Percentiles rank a stretch among this genome's conserved stretches.
Evolutionary conservation across 2,329 filamentous ascomycete genomes (phyloP).

Genomic region (Fusarium buxicola): DNA sequence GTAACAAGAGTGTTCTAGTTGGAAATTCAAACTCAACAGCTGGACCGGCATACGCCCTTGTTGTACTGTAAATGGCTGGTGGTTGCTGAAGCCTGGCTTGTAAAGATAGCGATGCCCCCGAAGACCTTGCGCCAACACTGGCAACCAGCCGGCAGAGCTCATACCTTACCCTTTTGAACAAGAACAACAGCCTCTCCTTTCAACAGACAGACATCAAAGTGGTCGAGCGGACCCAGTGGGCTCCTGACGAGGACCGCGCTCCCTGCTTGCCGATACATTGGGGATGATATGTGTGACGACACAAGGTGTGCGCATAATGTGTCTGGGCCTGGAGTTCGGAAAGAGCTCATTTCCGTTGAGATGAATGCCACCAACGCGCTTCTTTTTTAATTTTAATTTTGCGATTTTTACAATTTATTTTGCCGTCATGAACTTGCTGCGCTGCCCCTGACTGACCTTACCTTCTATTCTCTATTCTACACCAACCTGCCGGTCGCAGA

Average conservation of each 20-base stretch:
- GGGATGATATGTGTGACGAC: not conserved
- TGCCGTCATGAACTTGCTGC: no score
- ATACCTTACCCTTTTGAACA: not conserved
- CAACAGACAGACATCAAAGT: constrained; percentile 5
- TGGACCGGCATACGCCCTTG: no score
- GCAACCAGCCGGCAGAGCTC: no score
- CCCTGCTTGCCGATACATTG: not conserved
- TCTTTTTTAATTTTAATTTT: not conserved
- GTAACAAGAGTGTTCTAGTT: no score
- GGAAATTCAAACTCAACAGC: no score
- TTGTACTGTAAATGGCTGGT: no score
- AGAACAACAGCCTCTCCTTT: no score
- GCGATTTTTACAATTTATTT: not conserved
- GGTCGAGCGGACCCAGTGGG: not conserved
- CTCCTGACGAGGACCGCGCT: not conserved
- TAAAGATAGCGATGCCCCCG: no score
- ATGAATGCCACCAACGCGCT: not conserved
- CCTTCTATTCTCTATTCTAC: no score
- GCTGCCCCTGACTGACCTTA: no score
- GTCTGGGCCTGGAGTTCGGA: not conserved
- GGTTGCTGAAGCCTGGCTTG: no score
- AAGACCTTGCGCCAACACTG: not conserved
- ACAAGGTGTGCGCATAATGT: constrained; percentile 2
- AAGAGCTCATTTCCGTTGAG: not conserved
- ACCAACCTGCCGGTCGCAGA: no score